Evolutionary conservation across 208 protist species (phyloP), one percentile per base, ranked within the genome.

Genomic region (Leishmania lainsoni): DNA sequence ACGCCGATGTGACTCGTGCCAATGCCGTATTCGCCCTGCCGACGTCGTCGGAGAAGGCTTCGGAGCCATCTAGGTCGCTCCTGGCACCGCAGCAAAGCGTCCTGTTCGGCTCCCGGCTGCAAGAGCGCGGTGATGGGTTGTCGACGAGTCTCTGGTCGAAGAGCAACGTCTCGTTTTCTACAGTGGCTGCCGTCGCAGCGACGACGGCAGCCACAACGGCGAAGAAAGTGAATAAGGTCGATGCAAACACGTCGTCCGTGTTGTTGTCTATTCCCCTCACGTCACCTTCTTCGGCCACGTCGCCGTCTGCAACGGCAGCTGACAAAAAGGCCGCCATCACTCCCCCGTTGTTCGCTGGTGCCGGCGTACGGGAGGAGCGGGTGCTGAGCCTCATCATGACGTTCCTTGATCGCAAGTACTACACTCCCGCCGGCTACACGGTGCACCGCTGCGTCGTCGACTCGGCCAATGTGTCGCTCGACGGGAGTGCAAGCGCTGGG

Each of bases 311-410:
- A 69, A 49, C 35, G 42, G 22, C 61, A 58, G 49, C 14, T 5
- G 58, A 20, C 58, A 48, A 54, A 14, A 77, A 32, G 70, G 65
- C 61, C 22, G 35, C 17, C 48, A 51, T 26, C 12, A 17, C 77
- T 14, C 14, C 61, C n/a, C 17, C 69, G 26, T 75, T 81, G 42
- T 81, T 81, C 74, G 59, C 77, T 6, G 73, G 75, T 49, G 76
- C 80, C 20, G 71, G 72, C 4, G 83, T 90, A 79, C 72, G 77
- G 2, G 79, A 90, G 82, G 75, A 79, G 54, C 79, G 83, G 56
- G 17, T 93, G 76, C 65, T 91, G 35, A 77, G 81, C 66, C 66
- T 93, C 9, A 63, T 87, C 73, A 83, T 93, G 82, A 75, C 77
- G 42, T n/a, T 91, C 2, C 79, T 91, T 39, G 86, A 93, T 75